Conservation (phyloP, 805 yeast species). For the Ogataea minuta region DNA sequence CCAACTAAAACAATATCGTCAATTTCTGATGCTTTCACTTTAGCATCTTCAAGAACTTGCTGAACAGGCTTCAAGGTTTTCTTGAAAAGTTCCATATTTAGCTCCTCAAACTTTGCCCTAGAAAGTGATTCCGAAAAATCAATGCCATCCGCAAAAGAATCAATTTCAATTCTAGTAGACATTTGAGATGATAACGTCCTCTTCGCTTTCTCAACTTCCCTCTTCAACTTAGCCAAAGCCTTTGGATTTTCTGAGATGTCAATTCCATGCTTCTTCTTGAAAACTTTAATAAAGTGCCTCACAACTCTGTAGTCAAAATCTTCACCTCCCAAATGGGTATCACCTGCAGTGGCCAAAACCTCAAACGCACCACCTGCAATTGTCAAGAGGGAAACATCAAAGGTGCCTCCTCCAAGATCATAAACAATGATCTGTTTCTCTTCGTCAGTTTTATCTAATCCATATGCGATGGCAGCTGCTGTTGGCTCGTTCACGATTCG, state of each 20-base stretch:
- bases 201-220: constrained; percentile 98
- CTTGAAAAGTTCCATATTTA: constrained; percentile 89
- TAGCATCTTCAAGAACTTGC: constrained; percentile 91
- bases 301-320: constrained; percentile 80
- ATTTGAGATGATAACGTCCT: constrained; percentile 93
- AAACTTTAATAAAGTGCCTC: constrained; percentile 80
- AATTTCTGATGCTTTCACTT: constrained; percentile 79
- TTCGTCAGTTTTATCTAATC: constrained; percentile 76
- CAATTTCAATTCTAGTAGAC: constrained; percentile 95
- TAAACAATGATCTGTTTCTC: constrained; percentile 90
- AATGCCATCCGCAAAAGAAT: constrained; percentile 89
- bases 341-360: constrained; percentile 80
- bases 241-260: constrained; percentile 80
- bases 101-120: constrained; percentile 97
- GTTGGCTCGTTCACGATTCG: constrained; percentile 94
- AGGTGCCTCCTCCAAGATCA: constrained; percentile 98
- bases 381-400: constrained; percentile 75
- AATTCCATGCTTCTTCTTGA: constrained; percentile 89
- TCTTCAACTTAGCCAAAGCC: constrained; percentile 90
- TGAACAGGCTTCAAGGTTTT: constrained; percentile 95
- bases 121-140: constrained; percentile 94
- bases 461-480: constrained; percentile 97
- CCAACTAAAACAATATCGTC: constrained; percentile 97
- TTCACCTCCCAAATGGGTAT: constrained; percentile 83
- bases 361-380: constrained; percentile 81